Evolutionary conservation across 495 filamentous ascomycete genomes (phyloP).

Genomic region (Hyphodiscus hymeniophilus): DNA sequence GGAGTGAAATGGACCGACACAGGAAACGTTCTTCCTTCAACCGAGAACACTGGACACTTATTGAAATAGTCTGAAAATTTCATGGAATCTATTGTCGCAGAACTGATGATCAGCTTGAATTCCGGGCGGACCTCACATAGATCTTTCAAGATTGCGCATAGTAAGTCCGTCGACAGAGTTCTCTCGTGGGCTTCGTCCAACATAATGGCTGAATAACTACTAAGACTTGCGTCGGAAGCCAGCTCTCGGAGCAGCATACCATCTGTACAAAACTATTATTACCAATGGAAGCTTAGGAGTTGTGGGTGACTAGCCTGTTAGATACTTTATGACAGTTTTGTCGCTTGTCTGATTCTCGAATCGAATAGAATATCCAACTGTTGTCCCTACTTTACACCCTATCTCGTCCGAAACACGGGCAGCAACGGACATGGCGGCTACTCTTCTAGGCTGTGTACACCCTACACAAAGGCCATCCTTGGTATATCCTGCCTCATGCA

Average conservation of each 20-base stretch:
- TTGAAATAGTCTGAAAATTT: conserved; percentile 93
- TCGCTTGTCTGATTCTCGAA: conserved; percentile 93
- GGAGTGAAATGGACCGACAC: conserved; percentile 91
- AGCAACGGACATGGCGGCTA: conserved; percentile 94
- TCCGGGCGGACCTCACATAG: conserved; percentile 80
- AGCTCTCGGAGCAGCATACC: conserved; percentile 93
- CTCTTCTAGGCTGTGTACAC: conserved; percentile 86
- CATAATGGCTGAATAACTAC: conserved; percentile 84
- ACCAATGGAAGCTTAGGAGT: too few species aligned
- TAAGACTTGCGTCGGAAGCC: conserved; percentile 78
- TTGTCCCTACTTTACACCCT: conserved; percentile 82
- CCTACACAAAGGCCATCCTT: conserved; percentile 62
- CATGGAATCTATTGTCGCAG: conserved; percentile 90
- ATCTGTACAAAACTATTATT: too few species aligned
- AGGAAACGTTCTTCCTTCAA: conserved; percentile 83
- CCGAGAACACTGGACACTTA: conserved; percentile 91
- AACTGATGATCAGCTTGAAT: conserved; percentile 86
- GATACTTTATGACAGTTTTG: conserved; percentile 91
- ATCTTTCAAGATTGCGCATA: conserved; percentile 88
- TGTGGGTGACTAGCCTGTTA: too few species aligned
- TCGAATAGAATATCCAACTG: conserved; percentile 92
- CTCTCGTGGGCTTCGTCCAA: conserved; percentile 97
- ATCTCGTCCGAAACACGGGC: conserved; percentile 92
- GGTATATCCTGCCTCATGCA: conserved; percentile 88
- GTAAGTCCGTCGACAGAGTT: conserved; percentile 84